phyloP scores from a whole-genome alignment of 257 asterid species.

The Prunella vulgaris region DNA sequence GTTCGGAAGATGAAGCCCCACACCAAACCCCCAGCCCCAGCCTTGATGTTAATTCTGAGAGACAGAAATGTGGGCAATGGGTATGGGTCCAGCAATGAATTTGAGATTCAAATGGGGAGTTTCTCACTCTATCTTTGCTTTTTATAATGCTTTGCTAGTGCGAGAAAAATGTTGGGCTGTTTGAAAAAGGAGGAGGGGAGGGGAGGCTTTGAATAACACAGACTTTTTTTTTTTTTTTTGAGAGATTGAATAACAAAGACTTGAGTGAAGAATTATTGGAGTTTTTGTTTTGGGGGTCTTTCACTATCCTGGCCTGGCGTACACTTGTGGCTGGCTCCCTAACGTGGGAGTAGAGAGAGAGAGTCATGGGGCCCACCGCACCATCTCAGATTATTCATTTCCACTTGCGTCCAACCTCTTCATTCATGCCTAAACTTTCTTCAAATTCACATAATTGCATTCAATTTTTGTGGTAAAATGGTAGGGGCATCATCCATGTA shows the following conservation, averaged over 20 bases:
- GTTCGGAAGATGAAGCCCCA: background rate
- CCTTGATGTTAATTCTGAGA: background rate
- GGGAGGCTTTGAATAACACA: background rate
- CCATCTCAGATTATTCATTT: background rate
- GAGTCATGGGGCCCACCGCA: background rate
- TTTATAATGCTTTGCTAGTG: background rate
- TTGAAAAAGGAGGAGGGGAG: too few species aligned
- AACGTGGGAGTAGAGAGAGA: background rate
- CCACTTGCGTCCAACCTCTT: background rate
- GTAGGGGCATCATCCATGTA: background rate
- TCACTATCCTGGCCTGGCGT: background rate
- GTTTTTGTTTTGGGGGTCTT: background rate
- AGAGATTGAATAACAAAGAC: too few species aligned
- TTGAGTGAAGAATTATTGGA: background rate
- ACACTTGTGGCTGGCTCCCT: background rate
- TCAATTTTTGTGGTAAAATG: background rate
- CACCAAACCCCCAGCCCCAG: background rate
- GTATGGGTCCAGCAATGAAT: background rate
- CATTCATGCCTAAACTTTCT: background rate
- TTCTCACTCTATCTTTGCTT: background rate
- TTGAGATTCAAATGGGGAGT: background rate
- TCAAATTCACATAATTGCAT: background rate
- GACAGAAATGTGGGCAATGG: background rate
- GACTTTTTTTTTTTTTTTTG: too few species aligned
- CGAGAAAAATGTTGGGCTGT: background rate